phyloP scores from a whole-genome alignment of 164 flowering plant species.

The Nymphaea thermarum region DNA sequence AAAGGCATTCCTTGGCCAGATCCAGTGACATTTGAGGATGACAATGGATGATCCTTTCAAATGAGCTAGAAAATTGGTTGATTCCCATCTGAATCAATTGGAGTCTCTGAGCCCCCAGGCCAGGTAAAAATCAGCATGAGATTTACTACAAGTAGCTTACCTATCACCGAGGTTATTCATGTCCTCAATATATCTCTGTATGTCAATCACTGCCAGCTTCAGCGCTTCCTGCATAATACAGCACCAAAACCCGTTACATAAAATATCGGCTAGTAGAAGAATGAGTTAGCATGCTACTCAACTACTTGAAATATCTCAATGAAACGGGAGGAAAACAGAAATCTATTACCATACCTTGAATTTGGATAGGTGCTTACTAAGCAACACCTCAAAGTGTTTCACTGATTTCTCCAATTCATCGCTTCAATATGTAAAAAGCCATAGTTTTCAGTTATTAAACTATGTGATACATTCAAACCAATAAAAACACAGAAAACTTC shows the following conservation, averaged over 20 bases:
- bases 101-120: neutral
- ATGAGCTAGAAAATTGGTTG: too few relatives aligned
- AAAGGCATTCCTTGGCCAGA: too few relatives aligned
- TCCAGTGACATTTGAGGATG: too few relatives aligned
- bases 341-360: slow-evolving; percentile 29
- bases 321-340: neutral
- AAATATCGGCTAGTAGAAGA: neutral
- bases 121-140: neutral
- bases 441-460: too few relatives aligned
- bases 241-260: neutral
- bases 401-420: slow-evolving; percentile 71
- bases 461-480: too few relatives aligned
- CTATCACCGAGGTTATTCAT: slow-evolving; percentile 52
- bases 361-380: slow-evolving; percentile 42
- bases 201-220: slow-evolving; percentile 45
- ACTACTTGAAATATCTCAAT: too few relatives aligned
- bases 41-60: too few relatives aligned
- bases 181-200: slow-evolving; percentile 59
- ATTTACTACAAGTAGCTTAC: slow-evolving; percentile 20
- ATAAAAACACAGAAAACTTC: slow-evolving; percentile 6
- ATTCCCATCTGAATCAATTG: too few relatives aligned
- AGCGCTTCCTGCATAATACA: slow-evolving; percentile 46
- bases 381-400: slow-evolving; percentile 52
- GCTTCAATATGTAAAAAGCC: slow-evolving; percentile 24
- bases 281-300: neutral